Percentiles rank a stretch among this genome's conserved stretches.
Conservation (phyloP, 164 flowering plant genomes). For the Vitis rotundifolia region DNA sequence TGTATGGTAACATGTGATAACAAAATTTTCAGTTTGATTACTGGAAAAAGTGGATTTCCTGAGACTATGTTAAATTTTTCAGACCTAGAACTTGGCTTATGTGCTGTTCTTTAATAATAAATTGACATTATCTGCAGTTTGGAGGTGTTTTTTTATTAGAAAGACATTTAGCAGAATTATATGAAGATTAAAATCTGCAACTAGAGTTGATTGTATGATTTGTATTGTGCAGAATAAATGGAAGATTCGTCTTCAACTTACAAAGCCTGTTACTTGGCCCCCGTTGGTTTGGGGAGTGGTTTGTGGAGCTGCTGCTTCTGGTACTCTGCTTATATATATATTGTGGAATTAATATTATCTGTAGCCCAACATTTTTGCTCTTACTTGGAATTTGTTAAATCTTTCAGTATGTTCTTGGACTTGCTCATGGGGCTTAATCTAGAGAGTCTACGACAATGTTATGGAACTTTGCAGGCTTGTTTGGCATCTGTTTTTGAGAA, state of each 20-base stretch:
- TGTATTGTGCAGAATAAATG: slow-evolving; percentile 64
- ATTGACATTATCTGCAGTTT: neutral
- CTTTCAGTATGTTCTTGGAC: no score
- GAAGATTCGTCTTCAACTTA: slow-evolving; percentile 96
- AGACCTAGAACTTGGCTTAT: no score
- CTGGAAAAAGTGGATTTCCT: no score
- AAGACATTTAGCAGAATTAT: no score
- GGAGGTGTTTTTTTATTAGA: neutral
- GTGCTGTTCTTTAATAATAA: neutral
- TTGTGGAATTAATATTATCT: neutral
- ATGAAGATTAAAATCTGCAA: neutral
- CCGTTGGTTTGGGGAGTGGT: slow-evolving; percentile 97
- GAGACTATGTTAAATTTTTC: no score
- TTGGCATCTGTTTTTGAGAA: no score
- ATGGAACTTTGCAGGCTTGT: no score
- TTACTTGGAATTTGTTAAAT: neutral
- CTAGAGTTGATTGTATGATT: slow-evolving; percentile 6
- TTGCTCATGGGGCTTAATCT: no score
- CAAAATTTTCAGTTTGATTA: no score
- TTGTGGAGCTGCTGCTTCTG: slow-evolving; percentile 99
- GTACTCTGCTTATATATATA: slow-evolving; percentile 29
- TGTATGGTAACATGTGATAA: no score
- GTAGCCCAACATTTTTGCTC: neutral
- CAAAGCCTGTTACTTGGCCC: slow-evolving; percentile 98
- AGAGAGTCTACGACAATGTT: no score